Evolutionary conservation across 495 filamentous ascomycete genomes (phyloP).

Genomic region (Xylaria castorea): DNA sequence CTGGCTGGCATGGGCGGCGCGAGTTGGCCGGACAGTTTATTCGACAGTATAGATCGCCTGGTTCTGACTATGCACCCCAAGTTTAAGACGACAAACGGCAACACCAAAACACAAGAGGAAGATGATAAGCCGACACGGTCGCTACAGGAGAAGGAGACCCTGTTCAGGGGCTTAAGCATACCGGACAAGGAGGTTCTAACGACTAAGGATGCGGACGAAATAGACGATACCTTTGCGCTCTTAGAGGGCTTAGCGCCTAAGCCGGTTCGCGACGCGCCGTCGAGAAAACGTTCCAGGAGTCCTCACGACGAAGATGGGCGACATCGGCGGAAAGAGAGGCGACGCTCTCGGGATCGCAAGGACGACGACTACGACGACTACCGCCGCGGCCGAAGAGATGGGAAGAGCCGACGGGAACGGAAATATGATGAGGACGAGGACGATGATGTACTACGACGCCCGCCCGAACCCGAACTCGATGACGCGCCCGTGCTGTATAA

Average conservation of each 20-base stretch:
- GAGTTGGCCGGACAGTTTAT: conserved; percentile 87
- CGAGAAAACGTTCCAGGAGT: conserved; percentile 75
- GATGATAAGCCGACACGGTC: conserved; percentile 49
- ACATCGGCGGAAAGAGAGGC: conserved; percentile 49
- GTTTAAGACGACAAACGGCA: conserved; percentile 61
- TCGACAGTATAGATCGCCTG: conserved; percentile 89
- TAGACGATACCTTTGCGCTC: conserved; percentile 94
- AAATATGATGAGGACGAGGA: conserved; percentile 50
- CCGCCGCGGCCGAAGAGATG: conserved; percentile 35
- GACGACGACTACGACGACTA: conserved; percentile 39
- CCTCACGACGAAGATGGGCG: conserved; percentile 66
- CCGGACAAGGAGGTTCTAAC: conserved; percentile 75
- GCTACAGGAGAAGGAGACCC: conserved; percentile 69
- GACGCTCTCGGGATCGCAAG: conserved; percentile 51
- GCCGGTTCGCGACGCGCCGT: conserved; percentile 45
- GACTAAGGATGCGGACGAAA: conserved; percentile 61
- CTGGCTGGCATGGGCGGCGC: conserved; percentile 76
- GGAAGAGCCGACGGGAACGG: conserved; percentile 58
- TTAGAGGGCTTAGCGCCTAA: conserved; percentile 86
- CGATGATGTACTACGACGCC: conserved; percentile 69
- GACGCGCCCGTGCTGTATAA: conserved; percentile 83
- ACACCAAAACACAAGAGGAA: conserved; percentile 44
- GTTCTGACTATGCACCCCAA: conserved; percentile 91
- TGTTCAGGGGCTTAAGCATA: conserved; percentile 89
- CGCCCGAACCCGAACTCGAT: conserved; percentile 78